These are phyloP conservation scores for Russula griseocarnosa DNA, from an alignment of 768 basidiomycete species.

Conservation along the genomic window DNA sequence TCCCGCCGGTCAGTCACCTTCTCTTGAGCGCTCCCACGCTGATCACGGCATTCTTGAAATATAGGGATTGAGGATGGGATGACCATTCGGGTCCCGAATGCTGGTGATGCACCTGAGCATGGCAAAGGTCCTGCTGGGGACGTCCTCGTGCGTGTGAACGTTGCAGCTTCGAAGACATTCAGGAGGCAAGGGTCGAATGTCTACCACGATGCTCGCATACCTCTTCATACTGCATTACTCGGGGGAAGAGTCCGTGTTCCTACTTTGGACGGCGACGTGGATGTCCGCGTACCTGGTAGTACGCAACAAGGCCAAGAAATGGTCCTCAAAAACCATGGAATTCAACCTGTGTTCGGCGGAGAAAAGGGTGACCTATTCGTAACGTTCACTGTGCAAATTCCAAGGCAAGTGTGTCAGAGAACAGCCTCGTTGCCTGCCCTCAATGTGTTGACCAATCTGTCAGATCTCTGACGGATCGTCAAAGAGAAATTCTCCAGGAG, in stretches of 20 bases:
- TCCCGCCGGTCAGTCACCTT: constrained; percentile 64
- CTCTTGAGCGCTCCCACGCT: not conserved
- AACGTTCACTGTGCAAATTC: constrained; percentile 80
- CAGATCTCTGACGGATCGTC: constrained; percentile 78
- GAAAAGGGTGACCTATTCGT: constrained; percentile 85
- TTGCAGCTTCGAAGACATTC: constrained; percentile 80
- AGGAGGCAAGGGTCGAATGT: constrained; percentile 87
- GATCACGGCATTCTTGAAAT: constrained; percentile 19
- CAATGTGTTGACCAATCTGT: constrained; percentile 16
- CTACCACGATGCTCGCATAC: constrained; percentile 85
- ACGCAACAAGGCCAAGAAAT: constrained; percentile 98
- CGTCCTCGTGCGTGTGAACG: constrained; percentile 80
- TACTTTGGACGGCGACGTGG: constrained; percentile 92
- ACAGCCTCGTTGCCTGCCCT: constrained; percentile 15
- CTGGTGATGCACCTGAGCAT: constrained; percentile 79
- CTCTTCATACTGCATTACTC: constrained; percentile 86
- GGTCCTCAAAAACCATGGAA: constrained; percentile 85
- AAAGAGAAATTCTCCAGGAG: constrained; percentile 81
- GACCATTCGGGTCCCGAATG: constrained; percentile 74
- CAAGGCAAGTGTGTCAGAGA: constrained; percentile 58
- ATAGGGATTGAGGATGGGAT: constrained; percentile 93
- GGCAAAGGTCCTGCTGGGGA: constrained; percentile 80
- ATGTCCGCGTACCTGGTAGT: constrained; percentile 85
- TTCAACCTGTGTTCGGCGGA: constrained; percentile 54
- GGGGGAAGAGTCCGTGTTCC: constrained; percentile 91